These are phyloP conservation scores for Fraxinus platypoda DNA, from an alignment of 305 asterid species.

Conservation along the genomic window DNA sequence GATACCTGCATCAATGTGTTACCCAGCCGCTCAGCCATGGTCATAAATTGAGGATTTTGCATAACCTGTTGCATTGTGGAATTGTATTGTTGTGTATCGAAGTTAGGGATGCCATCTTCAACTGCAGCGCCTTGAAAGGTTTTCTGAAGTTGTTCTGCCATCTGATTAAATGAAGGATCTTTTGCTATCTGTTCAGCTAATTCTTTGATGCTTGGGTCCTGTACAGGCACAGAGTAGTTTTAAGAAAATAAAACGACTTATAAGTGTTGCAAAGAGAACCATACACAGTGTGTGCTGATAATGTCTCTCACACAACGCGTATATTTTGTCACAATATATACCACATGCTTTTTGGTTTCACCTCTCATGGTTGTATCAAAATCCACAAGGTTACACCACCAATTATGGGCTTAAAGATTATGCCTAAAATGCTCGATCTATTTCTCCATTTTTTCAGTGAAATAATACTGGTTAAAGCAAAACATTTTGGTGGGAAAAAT, in stretches of 20 bases:
- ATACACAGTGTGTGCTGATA: background rate
- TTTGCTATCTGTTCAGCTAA: conserved; percentile 73
- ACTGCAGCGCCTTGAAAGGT: conserved; percentile 70
- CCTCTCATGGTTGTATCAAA: background rate
- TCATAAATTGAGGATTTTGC: conserved; percentile 96
- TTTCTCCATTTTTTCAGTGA: background rate
- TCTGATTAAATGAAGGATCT: conserved; percentile 89
- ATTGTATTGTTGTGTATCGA: conserved; percentile 83
- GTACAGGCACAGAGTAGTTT: no score
- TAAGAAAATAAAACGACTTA: no score
- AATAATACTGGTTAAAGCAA: background rate
- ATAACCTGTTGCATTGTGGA: conserved; percentile 92
- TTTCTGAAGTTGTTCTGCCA: conserved; percentile 97
- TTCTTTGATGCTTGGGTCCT: no score
- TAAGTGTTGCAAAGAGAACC: background rate
- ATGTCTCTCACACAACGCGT: background rate
- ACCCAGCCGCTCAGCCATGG: conserved; percentile 95
- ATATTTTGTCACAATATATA: background rate
- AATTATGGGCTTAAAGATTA: background rate
- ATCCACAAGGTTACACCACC: background rate
- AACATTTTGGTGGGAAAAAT: background rate
- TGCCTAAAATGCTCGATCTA: background rate
- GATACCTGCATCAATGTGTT: conserved; percentile 84
- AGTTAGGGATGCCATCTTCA: conserved; percentile 70
- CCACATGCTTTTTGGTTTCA: background rate